Evolutionary conservation across 495 filamentous ascomycete species (phyloP), one percentile per base, ranked within the genome.

Genomic region (Neurospora sp.): DNA sequence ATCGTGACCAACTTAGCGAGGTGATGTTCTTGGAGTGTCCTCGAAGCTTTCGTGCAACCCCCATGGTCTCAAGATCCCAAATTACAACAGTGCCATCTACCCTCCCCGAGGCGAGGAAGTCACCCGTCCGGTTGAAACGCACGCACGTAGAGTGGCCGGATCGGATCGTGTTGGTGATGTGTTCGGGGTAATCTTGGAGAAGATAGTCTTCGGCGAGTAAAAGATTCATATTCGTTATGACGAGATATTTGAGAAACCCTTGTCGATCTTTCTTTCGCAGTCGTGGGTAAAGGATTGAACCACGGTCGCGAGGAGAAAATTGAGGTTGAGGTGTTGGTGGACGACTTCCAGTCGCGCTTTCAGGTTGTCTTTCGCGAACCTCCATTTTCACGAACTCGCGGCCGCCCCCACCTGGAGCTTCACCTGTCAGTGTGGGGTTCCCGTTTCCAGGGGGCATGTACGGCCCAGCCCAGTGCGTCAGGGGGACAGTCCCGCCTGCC

Each of bases 11-110:
- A 81, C 94, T 96, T 27, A 98, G 80, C 14, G 92, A 96, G 73
- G 96, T 93, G 48, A 98, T 92, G 77, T 96, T 94, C 73, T 91
- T 86, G 20, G 92, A 95, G 82, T 99, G 96, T 8, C 96, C 96
- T 70, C 92, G 88, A 41, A 98, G 86, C 80, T 98, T 98, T 71
- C 94, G 90, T 48, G 96, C 96, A 20, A 98, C 91, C 44, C 95
- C 94, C 85, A 94, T 96, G 38, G 96, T 98, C 79, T 98, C 96
- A 53, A 98, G 86, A 79, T 99, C 96, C 85, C 97, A 99, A 70
- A 99, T 92, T 41, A 97, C 91, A 65, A 98, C 91, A 18, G 91
- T 94, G 74, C 96, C 96, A 83, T 98, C 94, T 73, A 92, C 94
- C 81, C 96, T 89, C 79, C 96, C 96, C 38, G 94, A 94, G 48